phyloP scores from a whole-genome alignment of 1,139 yeast genomes.

The Sugiyamaella xylanicola region DNA sequence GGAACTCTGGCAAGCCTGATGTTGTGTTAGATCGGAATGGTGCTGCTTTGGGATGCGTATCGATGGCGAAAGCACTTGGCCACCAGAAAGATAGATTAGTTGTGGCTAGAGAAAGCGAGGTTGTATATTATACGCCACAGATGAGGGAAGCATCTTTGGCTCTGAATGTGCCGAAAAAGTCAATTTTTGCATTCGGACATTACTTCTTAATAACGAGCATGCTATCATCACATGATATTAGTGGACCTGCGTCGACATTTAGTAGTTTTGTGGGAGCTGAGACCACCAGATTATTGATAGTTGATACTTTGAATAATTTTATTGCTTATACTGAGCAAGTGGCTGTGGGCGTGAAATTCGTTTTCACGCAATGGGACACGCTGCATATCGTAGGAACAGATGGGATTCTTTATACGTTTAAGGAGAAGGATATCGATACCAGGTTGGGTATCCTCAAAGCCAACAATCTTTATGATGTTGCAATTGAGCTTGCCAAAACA shows the following conservation, averaged over 20 bases:
- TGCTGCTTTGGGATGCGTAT: slow-evolving; percentile 67
- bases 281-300: slow-evolving; percentile 52
- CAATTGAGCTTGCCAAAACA: slow-evolving; percentile 67
- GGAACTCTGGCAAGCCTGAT: slow-evolving; percentile 70
- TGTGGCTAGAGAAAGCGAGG: slow-evolving; percentile 55
- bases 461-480: slow-evolving; percentile 71
- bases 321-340: slow-evolving; percentile 71
- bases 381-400: slow-evolving; percentile 68
- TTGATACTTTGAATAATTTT: slow-evolving; percentile 70
- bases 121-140: slow-evolving; percentile 56
- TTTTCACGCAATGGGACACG: slow-evolving; percentile 58
- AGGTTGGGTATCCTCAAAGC: slow-evolving; percentile 72
- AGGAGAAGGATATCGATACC: slow-evolving; percentile 65
- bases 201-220: slow-evolving; percentile 60
- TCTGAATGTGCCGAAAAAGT: slow-evolving; percentile 61
- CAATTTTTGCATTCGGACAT: slow-evolving; percentile 49
- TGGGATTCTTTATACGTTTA: slow-evolving; percentile 69
- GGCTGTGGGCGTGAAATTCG: slow-evolving; percentile 60
- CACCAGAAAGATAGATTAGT: slow-evolving; percentile 41
- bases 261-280: slow-evolving; percentile 34
- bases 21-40: slow-evolving; percentile 66
- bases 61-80: slow-evolving; percentile 34
- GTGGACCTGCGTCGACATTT: slow-evolving; percentile 29
- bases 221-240: slow-evolving; percentile 18
- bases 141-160: slow-evolving; percentile 61